Evolutionary conservation across 495 filamentous ascomycete species (phyloP).

Genomic region (Jackrogersella minutella): DNA sequence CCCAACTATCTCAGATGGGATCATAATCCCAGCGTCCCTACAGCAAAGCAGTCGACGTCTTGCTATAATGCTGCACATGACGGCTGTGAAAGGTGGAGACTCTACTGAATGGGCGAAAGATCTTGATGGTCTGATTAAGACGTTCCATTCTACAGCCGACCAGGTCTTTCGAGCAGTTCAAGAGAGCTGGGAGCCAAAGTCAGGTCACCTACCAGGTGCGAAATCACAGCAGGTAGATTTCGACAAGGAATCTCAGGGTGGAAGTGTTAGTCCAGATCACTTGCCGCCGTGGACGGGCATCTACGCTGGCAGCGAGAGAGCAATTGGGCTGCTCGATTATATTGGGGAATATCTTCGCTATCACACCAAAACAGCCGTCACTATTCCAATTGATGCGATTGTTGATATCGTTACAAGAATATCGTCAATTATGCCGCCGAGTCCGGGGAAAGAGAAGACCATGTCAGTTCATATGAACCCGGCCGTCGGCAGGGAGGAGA

Average conservation of each 20-base stretch:
- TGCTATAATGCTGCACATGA: slow-evolving; percentile 73
- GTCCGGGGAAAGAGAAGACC: slow-evolving; percentile 42
- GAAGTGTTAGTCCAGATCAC: slow-evolving; percentile 53
- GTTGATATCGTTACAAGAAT: slow-evolving; percentile 72
- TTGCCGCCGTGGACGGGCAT: slow-evolving; percentile 76
- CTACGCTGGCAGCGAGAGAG: slow-evolving; percentile 70
- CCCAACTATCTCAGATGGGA: slow-evolving; percentile 59
- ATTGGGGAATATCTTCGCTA: slow-evolving; percentile 58
- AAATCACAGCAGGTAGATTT: slow-evolving; percentile 43
- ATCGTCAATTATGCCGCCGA: slow-evolving; percentile 69
- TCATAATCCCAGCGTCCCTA: slow-evolving; percentile 57
- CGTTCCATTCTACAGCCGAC: slow-evolving; percentile 72
- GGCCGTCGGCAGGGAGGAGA: slow-evolving; percentile 78
- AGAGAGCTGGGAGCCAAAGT: slow-evolving; percentile 78
- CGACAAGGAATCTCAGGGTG: slow-evolving; percentile 53
- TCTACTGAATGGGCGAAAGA: slow-evolving; percentile 76
- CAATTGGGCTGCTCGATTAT: slow-evolving; percentile 69
- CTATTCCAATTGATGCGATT: slow-evolving; percentile 69
- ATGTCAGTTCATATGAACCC: slow-evolving; percentile 62
- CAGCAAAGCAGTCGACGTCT: slow-evolving; percentile 65
- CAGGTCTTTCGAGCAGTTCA: slow-evolving; percentile 76
- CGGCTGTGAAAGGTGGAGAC: slow-evolving; percentile 75
- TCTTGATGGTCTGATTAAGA: slow-evolving; percentile 64
- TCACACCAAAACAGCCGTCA: slow-evolving; percentile 66
- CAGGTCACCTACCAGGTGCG: slow-evolving; percentile 55